Evolutionary conservation across 352 stramenopile species (phyloP), one percentile per base, ranked within the genome.

Genomic region (Blastocystis sp.): DNA sequence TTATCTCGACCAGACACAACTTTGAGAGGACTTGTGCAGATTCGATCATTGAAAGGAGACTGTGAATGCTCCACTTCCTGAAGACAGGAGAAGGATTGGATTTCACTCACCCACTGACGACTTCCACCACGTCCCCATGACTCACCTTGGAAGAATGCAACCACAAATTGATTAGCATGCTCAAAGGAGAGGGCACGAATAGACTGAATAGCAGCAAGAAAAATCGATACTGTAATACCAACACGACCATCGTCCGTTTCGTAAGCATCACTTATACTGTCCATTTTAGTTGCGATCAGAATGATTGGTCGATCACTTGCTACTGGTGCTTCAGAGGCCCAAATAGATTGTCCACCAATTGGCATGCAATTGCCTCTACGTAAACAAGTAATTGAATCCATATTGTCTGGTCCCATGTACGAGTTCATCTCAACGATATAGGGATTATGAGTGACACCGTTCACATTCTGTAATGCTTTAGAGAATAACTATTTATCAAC

Each of bases 131-230:
- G 60, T 53, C 78, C 78, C 78, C 78, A 89, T 17, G 24, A 27
- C 33, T 89, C 78, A 35, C 78, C 78, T 42, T 89, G 35, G 51
- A 89, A 89, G 60, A 89, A 89, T 22, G 57, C 78, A 30, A 89
- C 57, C 42, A 89, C 19, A 19, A 89, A 40, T 37, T 76, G 60
- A 59, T 62, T 76, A 33, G 30, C 5, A 59, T 53, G 22, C 77
- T 42, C 30, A 42, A 87, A 22, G 33, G 40, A 24, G 54, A 75
- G 4, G 44, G 30, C 57, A n/a, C 57, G 73, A 35, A 82, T 51
- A 3, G 53, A 48, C 19, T 89, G 19, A 27, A 56, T 56, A n/a
- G 76, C 69, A n/a, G 78, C 78, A 33, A 89, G 78, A 22, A 89
- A 30, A 1, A 89, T 56, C 3, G 78, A 59, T 9, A 42, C 48